Conservation (phyloP, 352 stramenopile genomes). For the Phytophthora fragariaefolia region DNA sequence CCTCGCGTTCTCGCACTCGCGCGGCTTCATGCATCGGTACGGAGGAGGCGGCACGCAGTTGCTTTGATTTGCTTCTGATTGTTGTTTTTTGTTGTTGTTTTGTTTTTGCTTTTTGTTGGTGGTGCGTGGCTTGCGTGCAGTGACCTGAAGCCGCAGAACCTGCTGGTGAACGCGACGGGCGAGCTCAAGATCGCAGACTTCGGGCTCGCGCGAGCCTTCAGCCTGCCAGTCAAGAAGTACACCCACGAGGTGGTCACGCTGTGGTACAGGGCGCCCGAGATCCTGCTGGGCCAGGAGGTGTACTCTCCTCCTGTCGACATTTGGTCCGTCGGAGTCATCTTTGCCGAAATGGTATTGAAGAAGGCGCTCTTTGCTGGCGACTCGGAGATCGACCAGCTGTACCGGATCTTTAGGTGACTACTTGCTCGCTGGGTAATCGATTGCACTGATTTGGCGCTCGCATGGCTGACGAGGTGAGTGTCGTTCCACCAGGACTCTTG, state of each 20-base stretch:
- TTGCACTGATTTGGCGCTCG: background rate
- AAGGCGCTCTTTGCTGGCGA: conserved; percentile 85
- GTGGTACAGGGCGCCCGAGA: conserved; percentile 99
- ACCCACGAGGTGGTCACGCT: conserved; percentile 99
- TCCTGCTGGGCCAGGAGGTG: conserved; percentile 95
- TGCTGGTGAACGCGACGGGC: conserved; percentile 95
- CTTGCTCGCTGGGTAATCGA: background rate
- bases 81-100: background rate
- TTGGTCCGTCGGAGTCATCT: conserved; percentile 89
- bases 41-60: no score
- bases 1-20: conserved; percentile 88
- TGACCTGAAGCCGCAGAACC: conserved; percentile 98
- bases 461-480: background rate
- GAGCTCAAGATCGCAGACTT: conserved; percentile 99
- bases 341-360: conserved; percentile 86
- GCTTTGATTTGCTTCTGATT: no score
- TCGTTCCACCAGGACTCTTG: conserved; percentile 72
- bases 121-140: conserved; percentile 41
- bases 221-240: conserved; percentile 96
- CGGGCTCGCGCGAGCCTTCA: conserved; percentile 96
- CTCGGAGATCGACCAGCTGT: conserved; percentile 90
- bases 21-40: conserved; percentile 90
- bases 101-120: background rate
- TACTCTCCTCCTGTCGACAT: conserved; percentile 90
- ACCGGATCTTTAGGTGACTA: conserved; percentile 82